Conservation (phyloP, 768 basidiomycete species). For the Porpolomopsis calyptriformis region DNA sequence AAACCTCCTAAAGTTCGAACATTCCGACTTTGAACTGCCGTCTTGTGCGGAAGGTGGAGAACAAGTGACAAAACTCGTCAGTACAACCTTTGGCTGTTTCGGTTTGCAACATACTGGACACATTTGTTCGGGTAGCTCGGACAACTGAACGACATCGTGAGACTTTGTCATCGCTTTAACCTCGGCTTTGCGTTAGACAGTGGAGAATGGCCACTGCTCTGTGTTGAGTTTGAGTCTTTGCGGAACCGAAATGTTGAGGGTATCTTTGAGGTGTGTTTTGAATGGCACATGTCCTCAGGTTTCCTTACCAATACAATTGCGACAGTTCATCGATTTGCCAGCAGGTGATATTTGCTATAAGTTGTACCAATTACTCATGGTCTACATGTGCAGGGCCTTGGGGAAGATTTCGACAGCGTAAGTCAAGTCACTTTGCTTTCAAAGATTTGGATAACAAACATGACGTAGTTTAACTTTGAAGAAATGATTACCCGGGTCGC, state of each 20-base stretch:
- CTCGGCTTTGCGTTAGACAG: neutral
- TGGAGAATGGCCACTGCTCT: neutral
- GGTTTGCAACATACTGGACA: too few relatives aligned
- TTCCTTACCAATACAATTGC: neutral
- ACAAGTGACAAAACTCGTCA: neutral
- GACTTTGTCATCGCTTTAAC: slow-evolving; percentile 4
- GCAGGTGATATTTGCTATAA: neutral
- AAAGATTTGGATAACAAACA: neutral
- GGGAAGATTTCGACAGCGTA: slow-evolving; percentile 2
- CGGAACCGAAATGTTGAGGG: slow-evolving; percentile 1
- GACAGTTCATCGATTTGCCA: slow-evolving; percentile 3
- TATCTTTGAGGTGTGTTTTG: slow-evolving; percentile 1
- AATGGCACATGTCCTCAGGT: too few relatives aligned
- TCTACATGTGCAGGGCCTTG: slow-evolving; percentile 1
- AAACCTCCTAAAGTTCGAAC: neutral
- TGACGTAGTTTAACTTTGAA: neutral
- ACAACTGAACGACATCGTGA: slow-evolving; percentile 5
- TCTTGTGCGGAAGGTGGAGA: neutral
- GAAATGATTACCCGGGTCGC: neutral
- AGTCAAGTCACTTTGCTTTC: neutral
- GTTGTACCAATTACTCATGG: neutral
- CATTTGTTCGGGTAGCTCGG: slow-evolving; percentile 1
- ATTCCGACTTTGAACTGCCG: neutral
- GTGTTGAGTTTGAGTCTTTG: slow-evolving; percentile 4
- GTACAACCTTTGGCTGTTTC: too few relatives aligned